Evolutionary conservation across 345 rosid genomes (phyloP).

Genomic region (Dimocarpus longan): DNA sequence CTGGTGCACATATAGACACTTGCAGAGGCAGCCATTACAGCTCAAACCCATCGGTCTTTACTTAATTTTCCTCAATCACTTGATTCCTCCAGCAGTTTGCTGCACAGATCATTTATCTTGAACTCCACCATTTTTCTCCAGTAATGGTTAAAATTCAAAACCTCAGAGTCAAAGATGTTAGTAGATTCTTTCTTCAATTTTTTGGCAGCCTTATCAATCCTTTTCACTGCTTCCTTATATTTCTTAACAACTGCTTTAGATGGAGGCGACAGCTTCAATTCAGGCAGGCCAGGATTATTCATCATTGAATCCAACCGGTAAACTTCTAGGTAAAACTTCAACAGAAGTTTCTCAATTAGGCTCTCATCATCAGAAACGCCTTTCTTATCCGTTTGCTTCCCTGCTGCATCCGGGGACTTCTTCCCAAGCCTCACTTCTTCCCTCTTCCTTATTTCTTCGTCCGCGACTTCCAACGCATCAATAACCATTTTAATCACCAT

Average conservation of each 20-base stretch:
- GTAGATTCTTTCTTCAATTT: neutral
- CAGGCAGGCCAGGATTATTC: conserved; percentile 1
- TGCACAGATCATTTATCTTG: neutral
- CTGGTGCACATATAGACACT: neutral
- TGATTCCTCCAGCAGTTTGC: neutral
- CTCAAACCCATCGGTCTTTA: neutral
- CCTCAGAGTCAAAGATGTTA: neutral
- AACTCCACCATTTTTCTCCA: neutral
- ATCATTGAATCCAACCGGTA: neutral
- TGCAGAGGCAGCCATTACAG: neutral
- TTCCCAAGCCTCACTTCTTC: neutral
- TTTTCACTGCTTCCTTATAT: neutral
- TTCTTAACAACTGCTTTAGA: neutral
- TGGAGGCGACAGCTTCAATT: neutral
- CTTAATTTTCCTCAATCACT: neutral
- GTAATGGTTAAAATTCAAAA: neutral
- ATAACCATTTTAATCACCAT: neutral
- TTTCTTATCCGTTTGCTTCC: too few species aligned
- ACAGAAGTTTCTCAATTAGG: neutral
- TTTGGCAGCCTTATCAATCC: neutral
- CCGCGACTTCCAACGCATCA: neutral
- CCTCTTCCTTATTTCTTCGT: neutral
- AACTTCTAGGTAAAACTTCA: neutral
- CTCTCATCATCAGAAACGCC: too few species aligned
- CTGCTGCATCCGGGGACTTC: neutral